These are phyloP conservation scores for Tetracentron sinense DNA, from an alignment of 164 flowering plant species.

Conservation along the genomic window DNA sequence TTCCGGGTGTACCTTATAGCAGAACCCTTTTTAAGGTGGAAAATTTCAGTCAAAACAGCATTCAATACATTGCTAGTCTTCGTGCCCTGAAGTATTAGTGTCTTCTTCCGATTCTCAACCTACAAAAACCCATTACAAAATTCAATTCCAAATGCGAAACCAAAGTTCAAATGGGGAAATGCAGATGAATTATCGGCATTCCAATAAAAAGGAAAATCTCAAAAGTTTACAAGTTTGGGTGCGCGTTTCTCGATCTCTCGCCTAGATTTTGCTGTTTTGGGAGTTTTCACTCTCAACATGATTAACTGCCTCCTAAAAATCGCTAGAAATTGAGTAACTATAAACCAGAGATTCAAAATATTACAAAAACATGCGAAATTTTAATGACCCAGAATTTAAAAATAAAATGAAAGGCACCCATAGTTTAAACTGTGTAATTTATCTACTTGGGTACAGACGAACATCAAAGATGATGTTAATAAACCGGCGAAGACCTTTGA, in stretches of 20 bases:
- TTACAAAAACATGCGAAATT: no score
- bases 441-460: no score
- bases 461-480: no score
- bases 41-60: slow-evolving; percentile 59
- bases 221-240: slow-evolving; percentile 40
- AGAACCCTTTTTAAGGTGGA: slow-evolving; percentile 59
- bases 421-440: no score
- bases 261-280: slow-evolving; percentile 31
- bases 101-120: slow-evolving; percentile 88
- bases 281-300: slow-evolving; percentile 37
- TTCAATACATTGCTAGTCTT: slow-evolving; percentile 74
- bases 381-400: no score
- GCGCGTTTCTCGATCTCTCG: slow-evolving; percentile 51
- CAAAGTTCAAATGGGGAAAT: not conserved
- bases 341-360: not conserved
- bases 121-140: slow-evolving; percentile 18
- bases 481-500: no score
- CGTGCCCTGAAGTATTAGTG: slow-evolving; percentile 81
- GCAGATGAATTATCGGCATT: not conserved
- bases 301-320: slow-evolving; percentile 13
- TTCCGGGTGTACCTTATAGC: slow-evolving; percentile 58
- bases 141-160: not conserved
- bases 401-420: no score
- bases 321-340: not conserved
- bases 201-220: not conserved